phyloP scores from a whole-genome alignment of 345 rosid genomes.

The Abelmoschus esculentus region DNA sequence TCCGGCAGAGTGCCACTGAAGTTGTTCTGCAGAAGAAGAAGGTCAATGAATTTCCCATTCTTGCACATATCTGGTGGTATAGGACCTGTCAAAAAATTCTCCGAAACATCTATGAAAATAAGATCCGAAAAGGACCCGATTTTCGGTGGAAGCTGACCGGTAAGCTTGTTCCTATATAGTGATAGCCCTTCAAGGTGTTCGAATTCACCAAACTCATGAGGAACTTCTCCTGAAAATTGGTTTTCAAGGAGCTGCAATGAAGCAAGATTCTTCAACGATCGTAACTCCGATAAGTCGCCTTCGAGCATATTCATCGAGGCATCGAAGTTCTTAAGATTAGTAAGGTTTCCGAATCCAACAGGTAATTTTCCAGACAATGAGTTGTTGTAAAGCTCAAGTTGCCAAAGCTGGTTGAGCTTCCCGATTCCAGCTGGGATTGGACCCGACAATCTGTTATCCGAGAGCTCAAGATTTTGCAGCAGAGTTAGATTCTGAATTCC shows the following conservation, averaged over 20 bases:
- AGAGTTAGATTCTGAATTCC: conserved; percentile 43
- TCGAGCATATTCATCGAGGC: conserved; percentile 51
- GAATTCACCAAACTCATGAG: conserved; percentile 59
- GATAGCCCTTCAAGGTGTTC: conserved; percentile 43
- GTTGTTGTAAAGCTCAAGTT: conserved; percentile 71
- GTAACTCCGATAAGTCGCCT: conserved; percentile 55
- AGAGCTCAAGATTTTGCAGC: conserved; percentile 59
- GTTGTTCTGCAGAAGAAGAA: conserved; percentile 58
- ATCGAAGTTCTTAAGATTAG: conserved; percentile 44
- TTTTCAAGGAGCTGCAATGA: conserved; percentile 59
- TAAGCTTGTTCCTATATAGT: conserved; percentile 57
- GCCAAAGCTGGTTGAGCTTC: conserved; percentile 41
- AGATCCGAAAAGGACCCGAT: conserved; percentile 60
- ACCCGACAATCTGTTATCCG: conserved; percentile 50
- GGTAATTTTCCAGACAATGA: conserved; percentile 60
- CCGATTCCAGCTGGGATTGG: conserved; percentile 50
- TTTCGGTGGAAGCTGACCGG: conserved; percentile 53
- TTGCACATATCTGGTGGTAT: conserved; percentile 83
- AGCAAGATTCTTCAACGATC: conserved; percentile 36
- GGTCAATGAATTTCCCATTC: conserved; percentile 47
- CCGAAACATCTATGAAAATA: conserved; percentile 56
- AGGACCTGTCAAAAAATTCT: conserved; percentile 63
- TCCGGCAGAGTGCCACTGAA: conserved; percentile 58
- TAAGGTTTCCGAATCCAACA: conserved; percentile 47
- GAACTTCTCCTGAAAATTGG: conserved; percentile 58